Evolutionary conservation across 2,329 filamentous ascomycete genomes (phyloP).

Genomic region (Phialophora macrospora): DNA sequence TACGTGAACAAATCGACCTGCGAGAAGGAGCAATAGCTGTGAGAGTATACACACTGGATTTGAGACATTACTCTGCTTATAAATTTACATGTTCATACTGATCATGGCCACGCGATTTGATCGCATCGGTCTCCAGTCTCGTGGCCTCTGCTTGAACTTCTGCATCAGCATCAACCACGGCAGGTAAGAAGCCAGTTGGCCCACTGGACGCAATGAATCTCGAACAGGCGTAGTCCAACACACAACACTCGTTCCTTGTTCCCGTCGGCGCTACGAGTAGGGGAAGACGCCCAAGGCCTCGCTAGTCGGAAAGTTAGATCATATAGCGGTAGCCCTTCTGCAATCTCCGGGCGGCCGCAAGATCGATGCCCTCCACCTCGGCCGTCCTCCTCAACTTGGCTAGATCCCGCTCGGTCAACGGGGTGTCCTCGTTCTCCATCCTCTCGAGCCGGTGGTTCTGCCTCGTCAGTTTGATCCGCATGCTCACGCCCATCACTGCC

Average conservation of each 20-base stretch:
- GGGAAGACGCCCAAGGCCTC: not conserved
- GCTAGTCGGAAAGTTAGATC: constrained; percentile 43
- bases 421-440: constrained; percentile 55
- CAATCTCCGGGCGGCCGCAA: constrained; percentile 55
- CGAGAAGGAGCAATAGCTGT: no score
- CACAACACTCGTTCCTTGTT: not conserved
- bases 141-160: no score
- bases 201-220: no score
- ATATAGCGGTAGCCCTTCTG: constrained; percentile 63
- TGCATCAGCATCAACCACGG: no score
- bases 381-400: constrained; percentile 56
- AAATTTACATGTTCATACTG: no score
- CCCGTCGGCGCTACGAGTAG: not conserved
- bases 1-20: no score
- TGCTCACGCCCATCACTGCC: constrained; percentile 43
- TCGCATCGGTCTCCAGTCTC: no score
- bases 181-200: no score
- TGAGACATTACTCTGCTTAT: no score
- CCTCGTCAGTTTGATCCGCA: constrained; percentile 48
- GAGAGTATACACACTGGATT: no score
- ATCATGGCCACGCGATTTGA: no score
- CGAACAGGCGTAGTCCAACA: no score
- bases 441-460: constrained; percentile 59
- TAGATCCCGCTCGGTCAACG: constrained; percentile 55
- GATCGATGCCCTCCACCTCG: constrained; percentile 57